Conservation (phyloP, 148 eudicot genomes). For the Selenicereus undatus region DNA sequence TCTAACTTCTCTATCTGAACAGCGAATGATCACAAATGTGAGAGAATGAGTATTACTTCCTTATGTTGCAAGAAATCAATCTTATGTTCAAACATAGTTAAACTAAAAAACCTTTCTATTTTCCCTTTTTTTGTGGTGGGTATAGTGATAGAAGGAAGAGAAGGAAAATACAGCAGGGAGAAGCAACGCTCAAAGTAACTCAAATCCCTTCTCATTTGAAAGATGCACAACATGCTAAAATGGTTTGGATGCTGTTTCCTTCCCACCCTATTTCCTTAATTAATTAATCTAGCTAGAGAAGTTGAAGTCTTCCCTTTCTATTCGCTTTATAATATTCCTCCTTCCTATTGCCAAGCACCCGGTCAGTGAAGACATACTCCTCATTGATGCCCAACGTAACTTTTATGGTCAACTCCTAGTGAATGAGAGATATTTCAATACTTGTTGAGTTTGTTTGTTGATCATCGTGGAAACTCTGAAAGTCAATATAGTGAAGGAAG, state of each 20-base stretch:
- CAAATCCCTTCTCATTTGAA: background rate
- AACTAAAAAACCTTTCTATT: too few species aligned
- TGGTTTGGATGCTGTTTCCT: background rate
- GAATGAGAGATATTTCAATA: too few species aligned
- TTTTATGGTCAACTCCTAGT: background rate
- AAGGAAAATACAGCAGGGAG: too few species aligned
- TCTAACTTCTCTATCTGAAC: too few species aligned
- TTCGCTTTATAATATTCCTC: background rate
- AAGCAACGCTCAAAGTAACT: too few species aligned
- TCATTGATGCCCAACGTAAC: background rate
- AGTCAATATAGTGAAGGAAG: background rate
- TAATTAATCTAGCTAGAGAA: background rate
- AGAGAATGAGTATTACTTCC: too few species aligned
- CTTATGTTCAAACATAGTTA: too few species aligned
- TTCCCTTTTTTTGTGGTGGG: too few species aligned
- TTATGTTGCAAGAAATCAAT: too few species aligned
- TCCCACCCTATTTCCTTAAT: background rate
- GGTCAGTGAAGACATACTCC: background rate
- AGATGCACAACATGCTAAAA: background rate
- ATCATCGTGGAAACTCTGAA: background rate
- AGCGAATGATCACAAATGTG: too few species aligned
- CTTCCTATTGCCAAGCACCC: background rate
- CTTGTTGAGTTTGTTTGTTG: too few species aligned
- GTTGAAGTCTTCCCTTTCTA: background rate
- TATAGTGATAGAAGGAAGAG: too few species aligned